Conservation (phyloP, 805 yeast genomes). For the Monosporozyma aerobia region DNA sequence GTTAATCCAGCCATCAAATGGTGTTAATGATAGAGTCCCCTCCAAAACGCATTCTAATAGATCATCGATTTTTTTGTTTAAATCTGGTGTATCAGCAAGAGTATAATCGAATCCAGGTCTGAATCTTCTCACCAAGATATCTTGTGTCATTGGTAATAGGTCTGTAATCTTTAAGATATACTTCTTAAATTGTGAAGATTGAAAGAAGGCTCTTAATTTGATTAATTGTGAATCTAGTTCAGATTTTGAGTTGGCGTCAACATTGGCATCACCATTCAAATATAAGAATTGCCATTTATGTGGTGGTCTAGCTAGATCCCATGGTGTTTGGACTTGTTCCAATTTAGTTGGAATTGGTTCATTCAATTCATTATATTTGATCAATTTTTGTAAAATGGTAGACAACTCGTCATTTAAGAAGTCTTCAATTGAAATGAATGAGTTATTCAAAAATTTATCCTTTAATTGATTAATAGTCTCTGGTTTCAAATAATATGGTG, state of each 20-base stretch:
- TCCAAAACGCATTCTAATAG: constrained; percentile 41
- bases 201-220: constrained; percentile 50
- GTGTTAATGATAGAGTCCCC: constrained; percentile 75
- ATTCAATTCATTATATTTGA: constrained; percentile 54
- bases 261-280: constrained; percentile 13
- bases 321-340: constrained; percentile 53
- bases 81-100: constrained; percentile 57
- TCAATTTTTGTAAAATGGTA: constrained; percentile 33
- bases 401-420: constrained; percentile 55
- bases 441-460: constrained; percentile 51
- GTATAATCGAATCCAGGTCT: constrained; percentile 94
- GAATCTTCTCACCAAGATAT: constrained; percentile 70
- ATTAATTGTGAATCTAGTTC: constrained; percentile 20
- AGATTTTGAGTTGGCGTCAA: neutral
- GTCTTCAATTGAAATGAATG: constrained; percentile 56
- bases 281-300: constrained; percentile 76
- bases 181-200: constrained; percentile 52
- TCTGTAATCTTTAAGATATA: constrained; percentile 62
- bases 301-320: constrained; percentile 90
- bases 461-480: constrained; percentile 36
- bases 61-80: constrained; percentile 32
- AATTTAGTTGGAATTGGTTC: constrained; percentile 48
- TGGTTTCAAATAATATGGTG: constrained; percentile 35
- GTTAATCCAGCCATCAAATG: constrained; percentile 84
- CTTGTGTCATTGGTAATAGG: constrained; percentile 53